Conservation (phyloP, 352 stramenopile species). For the Phytophthora pistaciae region DNA sequence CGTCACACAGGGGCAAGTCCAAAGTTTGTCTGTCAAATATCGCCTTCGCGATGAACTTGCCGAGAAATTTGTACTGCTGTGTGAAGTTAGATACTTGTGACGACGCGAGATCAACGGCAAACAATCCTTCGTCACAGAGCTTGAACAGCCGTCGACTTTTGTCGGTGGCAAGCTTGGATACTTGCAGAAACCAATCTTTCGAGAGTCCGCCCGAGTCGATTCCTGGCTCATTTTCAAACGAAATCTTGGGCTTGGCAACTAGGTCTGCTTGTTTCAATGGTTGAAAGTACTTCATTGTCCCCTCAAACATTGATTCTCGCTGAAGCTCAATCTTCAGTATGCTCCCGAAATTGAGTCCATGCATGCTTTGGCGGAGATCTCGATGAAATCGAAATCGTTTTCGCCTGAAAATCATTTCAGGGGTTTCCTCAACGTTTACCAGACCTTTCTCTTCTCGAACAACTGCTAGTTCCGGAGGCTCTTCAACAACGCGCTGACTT, state of each 20-base stretch:
- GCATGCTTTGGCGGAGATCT: constrained; percentile 60
- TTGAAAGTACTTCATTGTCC: constrained; percentile 69
- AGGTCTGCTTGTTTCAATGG: constrained; percentile 59
- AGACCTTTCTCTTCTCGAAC: constrained; percentile 52
- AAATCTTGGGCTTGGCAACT: constrained; percentile 77
- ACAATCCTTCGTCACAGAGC: constrained; percentile 56
- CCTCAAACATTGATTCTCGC: constrained; percentile 71
- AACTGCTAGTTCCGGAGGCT: constrained; percentile 57
- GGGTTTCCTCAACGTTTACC: constrained; percentile 63
- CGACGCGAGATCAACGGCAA: constrained; percentile 58
- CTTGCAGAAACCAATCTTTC: constrained; percentile 91
- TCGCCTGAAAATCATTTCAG: constrained; percentile 85
- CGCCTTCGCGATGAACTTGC: constrained; percentile 86
- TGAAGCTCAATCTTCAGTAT: constrained; percentile 57
- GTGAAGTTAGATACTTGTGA: constrained; percentile 38
- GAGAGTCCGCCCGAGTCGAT: constrained; percentile 91
- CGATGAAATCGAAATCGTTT: constrained; percentile 90
- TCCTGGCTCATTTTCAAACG: constrained; percentile 83
- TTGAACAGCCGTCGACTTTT: constrained; percentile 60
- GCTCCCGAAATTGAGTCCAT: constrained; percentile 41
- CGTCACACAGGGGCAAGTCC: constrained; percentile 81
- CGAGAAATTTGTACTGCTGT: constrained; percentile 71
- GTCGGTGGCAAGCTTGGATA: constrained; percentile 59
- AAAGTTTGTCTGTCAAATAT: constrained; percentile 89
- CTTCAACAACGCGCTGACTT: constrained; percentile 69